Evolutionary conservation across 495 filamentous ascomycete species (phyloP).

Genomic region (Penicillium tannophilum): DNA sequence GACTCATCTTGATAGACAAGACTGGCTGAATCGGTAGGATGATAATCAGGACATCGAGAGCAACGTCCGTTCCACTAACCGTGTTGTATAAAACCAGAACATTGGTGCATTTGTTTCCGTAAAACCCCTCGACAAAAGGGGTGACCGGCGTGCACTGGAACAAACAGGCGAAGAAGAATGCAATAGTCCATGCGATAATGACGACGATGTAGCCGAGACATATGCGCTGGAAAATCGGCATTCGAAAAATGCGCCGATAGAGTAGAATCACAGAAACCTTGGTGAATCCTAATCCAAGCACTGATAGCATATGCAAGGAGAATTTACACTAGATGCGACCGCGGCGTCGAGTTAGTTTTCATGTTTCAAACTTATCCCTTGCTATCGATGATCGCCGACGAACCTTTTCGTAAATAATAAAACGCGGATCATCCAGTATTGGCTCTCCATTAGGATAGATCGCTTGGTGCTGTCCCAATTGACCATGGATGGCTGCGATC

Average conservation of each 20-base stretch:
- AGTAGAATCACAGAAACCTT: conserved; percentile 24
- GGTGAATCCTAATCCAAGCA: conserved; percentile 16
- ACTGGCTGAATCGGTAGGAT: conserved; percentile 41
- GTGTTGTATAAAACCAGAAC: conserved; percentile 18
- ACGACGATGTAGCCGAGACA: conserved; percentile 21
- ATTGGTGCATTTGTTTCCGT: conserved; percentile 18
- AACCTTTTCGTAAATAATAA: background rate
- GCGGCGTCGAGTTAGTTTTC: too few species aligned
- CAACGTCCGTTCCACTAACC: conserved; percentile 28
- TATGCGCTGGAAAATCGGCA: conserved; percentile 20
- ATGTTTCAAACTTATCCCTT: too few species aligned
- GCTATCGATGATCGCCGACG: background rate
- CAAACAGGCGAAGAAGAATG: conserved; percentile 23
- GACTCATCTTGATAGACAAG: conserved; percentile 35
- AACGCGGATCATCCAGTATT: background rate
- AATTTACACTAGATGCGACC: background rate
- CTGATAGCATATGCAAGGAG: background rate
- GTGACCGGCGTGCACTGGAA: conserved; percentile 34
- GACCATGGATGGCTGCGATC: background rate
- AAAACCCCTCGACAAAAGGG: conserved; percentile 26
- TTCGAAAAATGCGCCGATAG: conserved; percentile 27
- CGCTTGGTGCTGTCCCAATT: conserved; percentile 1
- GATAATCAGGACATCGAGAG: conserved; percentile 43
- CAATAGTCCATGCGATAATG: conserved; percentile 21
- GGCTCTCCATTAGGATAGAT: background rate